Evolutionary conservation across 2,329 filamentous ascomycete species (phyloP).

Genomic region (Colletotrichum siamense): DNA sequence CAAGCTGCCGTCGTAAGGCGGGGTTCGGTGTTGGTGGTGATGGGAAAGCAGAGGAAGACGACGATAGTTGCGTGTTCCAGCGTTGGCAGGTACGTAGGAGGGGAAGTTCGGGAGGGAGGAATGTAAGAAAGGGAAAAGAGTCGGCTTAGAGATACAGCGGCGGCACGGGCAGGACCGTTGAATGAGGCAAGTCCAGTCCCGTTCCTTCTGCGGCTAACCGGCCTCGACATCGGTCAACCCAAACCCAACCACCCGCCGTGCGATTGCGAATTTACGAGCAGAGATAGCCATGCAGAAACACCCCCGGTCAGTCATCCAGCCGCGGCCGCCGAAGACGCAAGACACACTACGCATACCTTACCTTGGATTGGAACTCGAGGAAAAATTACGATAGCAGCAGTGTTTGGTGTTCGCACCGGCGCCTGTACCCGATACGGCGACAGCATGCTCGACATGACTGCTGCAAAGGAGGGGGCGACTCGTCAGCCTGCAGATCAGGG

Average conservation of each 20-base stretch:
- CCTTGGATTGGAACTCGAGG: neutral
- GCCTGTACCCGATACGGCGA: constrained; percentile 12
- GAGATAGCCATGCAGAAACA: neutral
- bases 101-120: neutral
- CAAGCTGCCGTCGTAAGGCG: neutral
- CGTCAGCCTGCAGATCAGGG: constrained; percentile 19
- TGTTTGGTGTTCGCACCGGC: neutral
- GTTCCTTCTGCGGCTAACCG: neutral
- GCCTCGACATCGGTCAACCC: neutral
- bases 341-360: neutral
- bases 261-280: neutral
- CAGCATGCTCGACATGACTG: constrained; percentile 6
- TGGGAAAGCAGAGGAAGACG: neutral
- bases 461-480: constrained; percentile 6
- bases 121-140: neutral
- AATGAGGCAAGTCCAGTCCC: neutral
- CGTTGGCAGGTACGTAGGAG: neutral
- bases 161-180: neutral
- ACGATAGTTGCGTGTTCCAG: neutral
- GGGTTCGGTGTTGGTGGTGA: neutral
- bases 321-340: neutral
- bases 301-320: neutral
- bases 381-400: neutral
- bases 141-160: neutral
- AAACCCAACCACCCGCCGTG: neutral